phyloP scores from a whole-genome alignment of 2,329 filamentous ascomycete genomes.

The Fusarium scirpi region DNA sequence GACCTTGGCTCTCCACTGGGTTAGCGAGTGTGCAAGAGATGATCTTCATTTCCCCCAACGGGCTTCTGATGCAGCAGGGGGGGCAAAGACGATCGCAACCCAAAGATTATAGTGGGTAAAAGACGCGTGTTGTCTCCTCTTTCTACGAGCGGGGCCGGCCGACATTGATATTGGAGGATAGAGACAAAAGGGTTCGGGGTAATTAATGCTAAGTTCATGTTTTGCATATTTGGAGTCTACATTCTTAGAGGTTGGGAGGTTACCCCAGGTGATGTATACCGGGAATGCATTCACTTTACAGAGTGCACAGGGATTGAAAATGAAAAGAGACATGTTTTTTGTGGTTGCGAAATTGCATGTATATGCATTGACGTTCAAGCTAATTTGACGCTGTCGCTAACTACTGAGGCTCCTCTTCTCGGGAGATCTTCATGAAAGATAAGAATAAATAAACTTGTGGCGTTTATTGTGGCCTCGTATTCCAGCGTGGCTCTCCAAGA shows the following conservation, averaged over 20 bases:
- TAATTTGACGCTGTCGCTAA: conserved; percentile 31
- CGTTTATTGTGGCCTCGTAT: conserved; percentile 12
- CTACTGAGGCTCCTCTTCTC: conserved; percentile 10
- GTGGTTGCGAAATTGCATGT: conserved; percentile 22
- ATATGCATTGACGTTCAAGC: conserved; percentile 24
- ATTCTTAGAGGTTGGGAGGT: conserved; percentile 18
- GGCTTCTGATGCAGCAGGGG: conserved; percentile 28
- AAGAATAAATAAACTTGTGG: conserved; percentile 23
- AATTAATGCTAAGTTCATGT: conserved; percentile 9
- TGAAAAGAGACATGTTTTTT: not conserved
- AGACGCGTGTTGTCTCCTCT: conserved; percentile 37
- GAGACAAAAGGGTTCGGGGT: conserved; percentile 8
- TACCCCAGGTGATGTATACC: conserved; percentile 7
- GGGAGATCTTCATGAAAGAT: conserved; percentile 28
- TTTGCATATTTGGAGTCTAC: conserved; percentile 21
- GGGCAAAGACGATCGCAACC: conserved; percentile 19
- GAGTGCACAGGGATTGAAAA: not conserved
- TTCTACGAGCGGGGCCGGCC: conserved; percentile 23
- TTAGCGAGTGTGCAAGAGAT: conserved; percentile 31
- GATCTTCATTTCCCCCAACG: conserved; percentile 45
- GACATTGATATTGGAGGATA: conserved; percentile 12
- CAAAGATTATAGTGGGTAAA: conserved; percentile 31
- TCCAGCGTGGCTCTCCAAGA: conserved; percentile 33
- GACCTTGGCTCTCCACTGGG: conserved; percentile 1
- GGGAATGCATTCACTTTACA: conserved; percentile 10